Evolutionary conservation across 2,329 filamentous ascomycete species (phyloP).

Genomic region (Ophiostoma tasmaniense): DNA sequence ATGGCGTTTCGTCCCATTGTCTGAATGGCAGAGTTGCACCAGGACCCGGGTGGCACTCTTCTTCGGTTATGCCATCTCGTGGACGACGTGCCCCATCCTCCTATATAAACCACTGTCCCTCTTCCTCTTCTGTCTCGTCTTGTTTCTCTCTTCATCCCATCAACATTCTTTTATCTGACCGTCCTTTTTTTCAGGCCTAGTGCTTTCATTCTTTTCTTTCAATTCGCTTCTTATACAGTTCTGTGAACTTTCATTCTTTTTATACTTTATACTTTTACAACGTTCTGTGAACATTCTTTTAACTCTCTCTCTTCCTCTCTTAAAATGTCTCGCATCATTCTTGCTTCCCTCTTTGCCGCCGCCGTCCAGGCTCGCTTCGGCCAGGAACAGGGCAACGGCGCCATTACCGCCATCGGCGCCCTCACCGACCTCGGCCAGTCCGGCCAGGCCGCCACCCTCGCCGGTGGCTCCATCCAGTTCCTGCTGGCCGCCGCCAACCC

Average conservation of each 20-base stretch:
- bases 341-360: slow-evolving; percentile 27
- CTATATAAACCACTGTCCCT: background rate
- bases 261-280: no score
- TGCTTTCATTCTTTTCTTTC: slow-evolving; percentile 4
- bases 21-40: background rate
- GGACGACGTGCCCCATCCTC: no score
- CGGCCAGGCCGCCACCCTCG: slow-evolving; percentile 54
- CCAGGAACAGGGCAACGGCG: slow-evolving; percentile 47
- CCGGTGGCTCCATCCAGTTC: slow-evolving; percentile 50
- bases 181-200: slow-evolving; percentile 10
- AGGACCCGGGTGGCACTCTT: background rate
- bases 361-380: slow-evolving; percentile 44
- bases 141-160: background rate
- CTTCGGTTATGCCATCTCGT: no score
- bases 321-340: slow-evolving; percentile 27
- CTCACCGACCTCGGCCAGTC: slow-evolving; percentile 45
- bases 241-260: background rate
- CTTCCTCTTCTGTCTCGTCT: background rate
- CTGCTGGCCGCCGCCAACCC: slow-evolving; percentile 48
- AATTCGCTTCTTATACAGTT: background rate
- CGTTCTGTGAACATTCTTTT: slow-evolving; percentile 16
- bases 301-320: background rate
- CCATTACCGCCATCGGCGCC: slow-evolving; percentile 44
- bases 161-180: slow-evolving; percentile 4
- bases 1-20: slow-evolving; percentile 2